Conservation (phyloP, 192 early-diverging fungal genomes). For the Entomortierella beljakovae region DNA sequence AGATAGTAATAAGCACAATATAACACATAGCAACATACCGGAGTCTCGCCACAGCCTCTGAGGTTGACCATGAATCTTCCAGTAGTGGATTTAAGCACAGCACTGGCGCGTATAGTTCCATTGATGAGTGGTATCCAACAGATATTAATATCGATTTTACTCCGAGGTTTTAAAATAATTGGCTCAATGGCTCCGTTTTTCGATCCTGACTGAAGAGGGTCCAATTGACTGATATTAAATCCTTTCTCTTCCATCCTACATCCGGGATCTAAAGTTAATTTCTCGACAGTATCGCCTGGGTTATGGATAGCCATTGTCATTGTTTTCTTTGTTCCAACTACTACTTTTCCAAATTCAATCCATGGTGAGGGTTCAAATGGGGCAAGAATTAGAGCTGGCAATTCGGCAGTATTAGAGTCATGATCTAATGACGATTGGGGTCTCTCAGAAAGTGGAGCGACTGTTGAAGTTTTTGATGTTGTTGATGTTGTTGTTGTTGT, state of each 20-base stretch:
- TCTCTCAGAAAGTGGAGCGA: constrained; percentile 1
- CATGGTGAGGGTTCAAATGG: constrained; percentile 45
- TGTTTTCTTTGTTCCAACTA: constrained; percentile 34
- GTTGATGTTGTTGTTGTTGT: not conserved
- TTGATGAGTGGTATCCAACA: constrained; percentile 37
- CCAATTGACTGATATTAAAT: constrained; percentile 40
- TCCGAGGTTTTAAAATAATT: constrained; percentile 17
- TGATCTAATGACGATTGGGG: constrained; percentile 10
- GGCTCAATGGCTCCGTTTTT: not conserved
- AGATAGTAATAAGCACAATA: not conserved
- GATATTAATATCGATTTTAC: constrained; percentile 26
- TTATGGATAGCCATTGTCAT: constrained; percentile 23
- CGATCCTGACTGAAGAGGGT: constrained; percentile 15
- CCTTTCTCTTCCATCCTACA: constrained; percentile 52
- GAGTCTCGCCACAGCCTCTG: constrained; percentile 35
- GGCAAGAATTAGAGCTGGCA: constrained; percentile 24
- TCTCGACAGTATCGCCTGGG: constrained; percentile 14
- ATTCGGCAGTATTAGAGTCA: constrained; percentile 17
- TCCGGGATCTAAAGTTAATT: constrained; percentile 15
- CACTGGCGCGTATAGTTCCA: constrained; percentile 34
- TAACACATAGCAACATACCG: constrained; percentile 27
- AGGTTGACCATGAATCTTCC: constrained; percentile 40
- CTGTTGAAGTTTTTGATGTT: not conserved
- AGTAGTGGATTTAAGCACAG: constrained; percentile 26
- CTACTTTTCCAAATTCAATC: constrained; percentile 47